Evolutionary conservation across 495 filamentous ascomycete genomes (phyloP), one percentile per base, ranked within the genome.

Genomic region (Letharia columbiana): DNA sequence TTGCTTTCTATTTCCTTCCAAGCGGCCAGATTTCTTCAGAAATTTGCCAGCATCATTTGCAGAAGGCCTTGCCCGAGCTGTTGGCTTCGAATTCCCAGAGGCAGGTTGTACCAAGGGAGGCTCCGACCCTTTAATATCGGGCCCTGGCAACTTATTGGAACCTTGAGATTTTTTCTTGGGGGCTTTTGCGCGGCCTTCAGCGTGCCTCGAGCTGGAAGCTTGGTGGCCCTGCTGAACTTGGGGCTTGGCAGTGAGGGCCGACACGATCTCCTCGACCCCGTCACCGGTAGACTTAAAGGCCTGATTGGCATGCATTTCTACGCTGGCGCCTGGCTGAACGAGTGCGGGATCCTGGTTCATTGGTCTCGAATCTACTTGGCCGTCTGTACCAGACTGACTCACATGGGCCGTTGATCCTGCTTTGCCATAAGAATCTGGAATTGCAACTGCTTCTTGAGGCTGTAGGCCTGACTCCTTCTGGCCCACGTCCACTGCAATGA

Each of bases 101-200:
- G 15, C 31, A 40, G 42, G 18, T 49, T 20, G 41, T 11, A 44
- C 54, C 54, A 35, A 18, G 42, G 11, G 56, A 49, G 20, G 20
- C 40, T 20, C 28, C 2, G 33, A 17, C 11, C 35, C 37, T 20
- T 41, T 58, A 9, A 15, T 45, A 31, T 65, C 63, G 10, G 54
- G 31, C 35, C 37, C 31, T 45, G 33, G 40, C 54, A 45, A 3
- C 41, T 60, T 65, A 9, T 65, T 65, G 9, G 42, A 65, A 35
- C 41, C 44, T 42, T 39, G 49, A 37, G 63, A 39, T 11, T 65
- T 65, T 2, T 35, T 65, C 63, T 44, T 57, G 31, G 54, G 6
- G 31, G 17, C 2, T 57, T 57, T 57, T 20, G 31, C 3, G 17
- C 33, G 17, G 17, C 54, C 33, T 57, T 57, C 54, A 11, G 33